A percentile compares a stretch with the other conserved stretches of the same genome.
Evolutionary conservation across 352 stramenopile genomes (phyloP).

Genomic region (Phytophthora fragariaefolia): DNA sequence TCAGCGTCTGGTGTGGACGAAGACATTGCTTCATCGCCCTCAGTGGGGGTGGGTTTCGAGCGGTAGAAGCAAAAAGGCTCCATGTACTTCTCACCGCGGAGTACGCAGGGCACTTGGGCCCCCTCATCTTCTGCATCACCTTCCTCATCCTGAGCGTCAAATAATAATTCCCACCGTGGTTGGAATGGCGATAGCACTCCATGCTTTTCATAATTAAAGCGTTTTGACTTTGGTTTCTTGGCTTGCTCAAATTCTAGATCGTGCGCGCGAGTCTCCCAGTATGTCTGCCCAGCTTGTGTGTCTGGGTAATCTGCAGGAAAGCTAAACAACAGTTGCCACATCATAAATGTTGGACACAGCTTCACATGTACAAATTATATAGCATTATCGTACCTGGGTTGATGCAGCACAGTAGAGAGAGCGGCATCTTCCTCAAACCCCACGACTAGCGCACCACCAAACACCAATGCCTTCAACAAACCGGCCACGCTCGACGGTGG

Average conservation of each 20-base stretch:
- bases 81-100: constrained; percentile 74
- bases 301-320: constrained; percentile 86
- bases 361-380: background rate
- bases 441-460: constrained; percentile 71
- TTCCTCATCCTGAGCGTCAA: constrained; percentile 23
- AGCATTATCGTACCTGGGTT: constrained; percentile 40
- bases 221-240: constrained; percentile 77
- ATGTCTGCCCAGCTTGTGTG: constrained; percentile 55
- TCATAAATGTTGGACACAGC: constrained; percentile 7
- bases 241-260: constrained; percentile 32
- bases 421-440: constrained; percentile 76
- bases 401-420: constrained; percentile 57
- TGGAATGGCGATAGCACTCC: constrained; percentile 65
- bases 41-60: background rate
- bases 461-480: constrained; percentile 72
- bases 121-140: constrained; percentile 7
- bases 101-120: constrained; percentile 47
- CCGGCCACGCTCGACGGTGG: constrained; percentile 44
- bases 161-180: constrained; percentile 64
- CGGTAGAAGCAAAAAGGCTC: constrained; percentile 69
- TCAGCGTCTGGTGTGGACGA: background rate
- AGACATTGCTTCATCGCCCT: constrained; percentile 7
- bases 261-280: constrained; percentile 52
- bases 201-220: constrained; percentile 67
- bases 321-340: constrained; percentile 37